Percentiles rank a stretch among this genome's conserved stretches.
Evolutionary conservation across 1,284 basidiomycete species (phyloP).

Genomic region (Melampsora larici-populina): DNA sequence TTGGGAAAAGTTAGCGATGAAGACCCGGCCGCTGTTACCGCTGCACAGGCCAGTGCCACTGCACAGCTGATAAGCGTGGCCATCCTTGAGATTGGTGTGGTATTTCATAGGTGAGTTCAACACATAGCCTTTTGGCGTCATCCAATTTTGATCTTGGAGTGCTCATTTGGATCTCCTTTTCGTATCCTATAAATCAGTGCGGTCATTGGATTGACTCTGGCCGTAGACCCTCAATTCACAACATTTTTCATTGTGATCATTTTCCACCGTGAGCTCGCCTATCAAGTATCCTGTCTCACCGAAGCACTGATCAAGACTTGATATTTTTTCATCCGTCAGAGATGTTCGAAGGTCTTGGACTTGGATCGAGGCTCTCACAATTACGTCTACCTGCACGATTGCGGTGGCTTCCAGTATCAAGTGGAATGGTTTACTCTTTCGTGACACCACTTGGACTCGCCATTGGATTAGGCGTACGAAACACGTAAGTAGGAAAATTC

Average conservation of each 20-base stretch:
- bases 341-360: constrained; percentile 40
- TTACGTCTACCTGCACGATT: constrained; percentile 10
- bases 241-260: constrained; percentile 83
- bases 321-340: constrained; percentile 1
- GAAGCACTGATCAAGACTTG: not conserved
- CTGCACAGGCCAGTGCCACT: constrained; percentile 56
- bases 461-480: constrained; percentile 33
- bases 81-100: constrained; percentile 85
- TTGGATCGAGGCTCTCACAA: constrained; percentile 35
- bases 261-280: constrained; percentile 56
- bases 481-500: constrained; percentile 13
- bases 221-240: constrained; percentile 75
- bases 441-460: constrained; percentile 32
- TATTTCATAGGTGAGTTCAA: constrained; percentile 65
- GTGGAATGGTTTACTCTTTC: constrained; percentile 28
- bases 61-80: constrained; percentile 80
- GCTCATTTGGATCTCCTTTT: not conserved
- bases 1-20: constrained; percentile 7
- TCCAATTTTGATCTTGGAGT: not conserved
- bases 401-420: not conserved
- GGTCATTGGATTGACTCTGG: constrained; percentile 88
- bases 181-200: constrained; percentile 54
- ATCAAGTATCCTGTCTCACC: not conserved
- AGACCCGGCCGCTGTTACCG: not conserved
- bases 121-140: not conserved